Conservation (phyloP, 371 early-diverging fungal genomes). For the Circinella minor region DNA sequence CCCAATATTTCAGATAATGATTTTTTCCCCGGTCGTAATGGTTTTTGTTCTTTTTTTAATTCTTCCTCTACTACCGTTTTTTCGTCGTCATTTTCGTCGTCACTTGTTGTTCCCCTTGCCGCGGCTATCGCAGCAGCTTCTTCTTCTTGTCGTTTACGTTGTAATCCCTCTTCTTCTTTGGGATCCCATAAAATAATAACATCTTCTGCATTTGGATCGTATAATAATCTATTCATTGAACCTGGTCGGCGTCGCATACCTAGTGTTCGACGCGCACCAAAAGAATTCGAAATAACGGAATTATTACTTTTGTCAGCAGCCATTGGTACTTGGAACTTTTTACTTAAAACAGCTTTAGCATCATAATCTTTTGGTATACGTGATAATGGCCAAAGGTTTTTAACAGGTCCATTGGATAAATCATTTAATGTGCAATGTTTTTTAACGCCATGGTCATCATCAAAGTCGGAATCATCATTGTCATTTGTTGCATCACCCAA, state of each 20-base stretch:
- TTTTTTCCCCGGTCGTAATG: slow-evolving; percentile 25
- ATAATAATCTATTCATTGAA: slow-evolving; percentile 66
- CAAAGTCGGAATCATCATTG: slow-evolving; percentile 34
- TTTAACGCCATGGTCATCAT: slow-evolving; percentile 23
- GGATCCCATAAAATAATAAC: slow-evolving; percentile 90
- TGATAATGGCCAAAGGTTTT: slow-evolving; percentile 22
- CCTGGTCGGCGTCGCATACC: slow-evolving; percentile 66
- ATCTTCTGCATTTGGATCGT: slow-evolving; percentile 85
- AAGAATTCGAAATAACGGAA: not conserved
- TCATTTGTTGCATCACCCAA: slow-evolving; percentile 12
- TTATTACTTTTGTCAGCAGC: slow-evolving; percentile 1
- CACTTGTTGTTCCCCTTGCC: not conserved
- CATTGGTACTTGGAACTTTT: slow-evolving; percentile 47
- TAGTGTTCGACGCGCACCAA: slow-evolving; percentile 45
- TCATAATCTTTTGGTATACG: slow-evolving; percentile 37
- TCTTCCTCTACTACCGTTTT: slow-evolving; percentile 20
- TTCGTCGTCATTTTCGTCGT: not conserved
- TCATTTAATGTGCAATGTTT: slow-evolving; percentile 18
- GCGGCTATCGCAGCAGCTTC: slow-evolving; percentile 21
- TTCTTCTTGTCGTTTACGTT: slow-evolving; percentile 29
- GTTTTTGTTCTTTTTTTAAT: slow-evolving; percentile 39
- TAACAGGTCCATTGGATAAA: slow-evolving; percentile 21
- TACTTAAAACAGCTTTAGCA: slow-evolving; percentile 31
- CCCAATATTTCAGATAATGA: slow-evolving; percentile 60
- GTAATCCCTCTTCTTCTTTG: slow-evolving; percentile 52